Evolutionary conservation across 2,329 filamentous ascomycete species (phyloP), one percentile per base, ranked within the genome.

Genomic region (Huntiella bhutanensis): DNA sequence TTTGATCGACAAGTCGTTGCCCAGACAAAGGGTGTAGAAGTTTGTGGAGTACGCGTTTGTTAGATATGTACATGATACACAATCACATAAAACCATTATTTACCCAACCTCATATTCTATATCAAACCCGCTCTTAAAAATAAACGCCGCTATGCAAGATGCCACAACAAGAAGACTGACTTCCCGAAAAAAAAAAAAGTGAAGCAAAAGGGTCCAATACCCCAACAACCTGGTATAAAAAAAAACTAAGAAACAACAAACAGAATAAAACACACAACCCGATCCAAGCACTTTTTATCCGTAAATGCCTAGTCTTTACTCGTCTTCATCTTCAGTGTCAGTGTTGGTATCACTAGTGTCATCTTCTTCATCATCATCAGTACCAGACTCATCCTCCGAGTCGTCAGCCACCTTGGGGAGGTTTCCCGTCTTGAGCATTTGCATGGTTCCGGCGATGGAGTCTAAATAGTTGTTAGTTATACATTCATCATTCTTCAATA

Each of bases 391-490:
- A 16, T 87, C 85, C 45, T 83, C 79, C 47, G 74, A 78, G 41
- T 80, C 75, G 2, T 73, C 73, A 5, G 16, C 37, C 19, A 12
- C 33, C 37, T 35, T 41, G 12, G 72, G 62, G 35, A 72, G 66
- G 33, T 64, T 67, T 28, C 75, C 81, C 10, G 78, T 80, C 67
- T 91, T 92, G 51, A 93, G 74, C 10, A 81, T 80, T 52, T 79
- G 78, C 83, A 94, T 91, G 63, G 93, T 84, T 51, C 86, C 86
- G 42, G 86, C 87, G 54, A 95, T 70, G 2, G 85, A 86, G 63
- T 93, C 85, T 92, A 53, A 15, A 48, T n/a, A 11, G n/a, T 11
- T 19, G 50, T 35, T 37, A n/a, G 13, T 47, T 36, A 15, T 22
- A 22, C 17, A 12, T 16, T 17, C 28, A 19, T 12, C 15, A 16